These are phyloP conservation scores for Notholithocarpus densiflorus DNA, from an alignment of 306 rosid species.

Conservation along the genomic window DNA sequence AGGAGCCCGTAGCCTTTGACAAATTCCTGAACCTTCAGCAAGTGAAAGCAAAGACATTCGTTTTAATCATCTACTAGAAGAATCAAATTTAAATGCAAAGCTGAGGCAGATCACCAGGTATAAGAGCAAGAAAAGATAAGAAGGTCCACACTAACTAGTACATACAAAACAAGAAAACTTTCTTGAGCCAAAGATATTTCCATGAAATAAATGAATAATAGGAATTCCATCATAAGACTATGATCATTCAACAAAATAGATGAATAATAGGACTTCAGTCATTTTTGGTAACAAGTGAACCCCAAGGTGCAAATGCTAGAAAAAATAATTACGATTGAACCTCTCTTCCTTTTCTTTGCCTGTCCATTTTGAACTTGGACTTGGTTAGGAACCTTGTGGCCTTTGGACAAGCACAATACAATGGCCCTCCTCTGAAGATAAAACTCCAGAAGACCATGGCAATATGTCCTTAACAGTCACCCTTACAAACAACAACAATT, in stretches of 20 bases:
- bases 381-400: neutral
- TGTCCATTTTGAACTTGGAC: neutral
- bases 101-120: neutral
- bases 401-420: neutral
- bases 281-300: neutral
- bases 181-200: neutral
- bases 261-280: neutral
- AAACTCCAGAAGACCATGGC: neutral
- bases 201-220: neutral
- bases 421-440: neutral
- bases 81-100: neutral
- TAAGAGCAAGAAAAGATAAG: neutral
- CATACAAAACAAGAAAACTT: neutral
- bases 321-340: neutral
- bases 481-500: no score
- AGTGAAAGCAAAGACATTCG: conserved; percentile 1
- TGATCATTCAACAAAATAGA: neutral
- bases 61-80: neutral
- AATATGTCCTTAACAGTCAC: neutral
- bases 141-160: neutral
- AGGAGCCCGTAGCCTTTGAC: conserved; percentile 64
- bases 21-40: conserved; percentile 67
- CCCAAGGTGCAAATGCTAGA: neutral
- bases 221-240: neutral
- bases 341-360: neutral